Evolutionary conservation across 2,329 filamentous ascomycete species (phyloP).

Genomic region (Fusarium pseudonygamai): DNA sequence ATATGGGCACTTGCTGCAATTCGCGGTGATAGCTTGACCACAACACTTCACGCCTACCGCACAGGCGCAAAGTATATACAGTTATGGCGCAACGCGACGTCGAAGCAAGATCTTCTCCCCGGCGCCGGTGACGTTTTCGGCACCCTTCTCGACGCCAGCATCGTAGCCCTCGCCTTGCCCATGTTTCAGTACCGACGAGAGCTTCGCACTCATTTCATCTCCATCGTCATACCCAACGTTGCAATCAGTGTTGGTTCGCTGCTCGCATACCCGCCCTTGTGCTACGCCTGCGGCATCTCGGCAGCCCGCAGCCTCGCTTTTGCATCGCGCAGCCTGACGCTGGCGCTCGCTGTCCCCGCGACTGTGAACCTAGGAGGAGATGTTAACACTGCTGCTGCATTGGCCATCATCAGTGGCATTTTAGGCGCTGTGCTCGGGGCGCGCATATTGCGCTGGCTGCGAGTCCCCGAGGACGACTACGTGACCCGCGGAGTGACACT

Average conservation of each 20-base stretch:
- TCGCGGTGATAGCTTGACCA: slow-evolving; percentile 51
- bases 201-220: slow-evolving; percentile 61
- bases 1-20: slow-evolving; percentile 63
- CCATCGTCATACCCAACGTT: slow-evolving; percentile 64
- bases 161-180: slow-evolving; percentile 67
- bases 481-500: slow-evolving; percentile 69
- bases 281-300: slow-evolving; percentile 63
- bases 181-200: slow-evolving; percentile 70
- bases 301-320: slow-evolving; percentile 63
- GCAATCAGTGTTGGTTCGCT: slow-evolving; percentile 62
- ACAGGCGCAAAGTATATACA: slow-evolving; percentile 63
- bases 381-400: slow-evolving; percentile 62
- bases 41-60: slow-evolving; percentile 58
- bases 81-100: slow-evolving; percentile 55
- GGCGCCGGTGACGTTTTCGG: slow-evolving; percentile 67
- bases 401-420: slow-evolving; percentile 69
- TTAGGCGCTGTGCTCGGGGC: slow-evolving; percentile 65
- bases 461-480: slow-evolving; percentile 69
- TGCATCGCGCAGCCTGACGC: slow-evolving; percentile 64
- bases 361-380: slow-evolving; percentile 67
- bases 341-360: slow-evolving; percentile 68
- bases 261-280: slow-evolving; percentile 66
- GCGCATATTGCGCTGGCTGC: slow-evolving; percentile 57
- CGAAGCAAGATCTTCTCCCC: slow-evolving; percentile 45
- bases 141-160: slow-evolving; percentile 65